Base-by-base conservation (phyloP, 2,329 filamentous ascomycete genomes). In the Apiospora saccharicola region DNA sequence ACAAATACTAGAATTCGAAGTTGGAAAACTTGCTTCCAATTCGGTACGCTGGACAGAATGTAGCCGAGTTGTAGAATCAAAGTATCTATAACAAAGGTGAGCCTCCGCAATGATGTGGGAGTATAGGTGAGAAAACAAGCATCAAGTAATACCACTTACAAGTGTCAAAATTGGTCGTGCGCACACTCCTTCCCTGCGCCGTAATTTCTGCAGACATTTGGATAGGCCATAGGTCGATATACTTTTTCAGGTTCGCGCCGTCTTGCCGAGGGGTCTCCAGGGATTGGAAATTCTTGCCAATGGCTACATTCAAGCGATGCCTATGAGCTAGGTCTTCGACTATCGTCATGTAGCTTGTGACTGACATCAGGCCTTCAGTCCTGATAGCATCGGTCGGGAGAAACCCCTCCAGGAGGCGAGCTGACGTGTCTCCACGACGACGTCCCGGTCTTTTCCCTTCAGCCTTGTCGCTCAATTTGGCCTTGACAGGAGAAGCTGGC, bases 161-260 rank as follows among this genome's bases (percentile, higher is more conserved):
- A 0, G 94, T 97, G 80, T 97, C 94, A 80, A 97, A 97, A 76
- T 97, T 97, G 0, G 93, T 96, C 0, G 94, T 97, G 71, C 96
- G 81, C 7, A 96, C 86, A 74, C 87, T 91, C 78, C 90, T 89
- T 0, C 87, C 88, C 75, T 92, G 90, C 0, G 92, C 86, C 0
- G 90, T 89, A 46, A 96, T 89, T 77, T 96, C 93, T 0, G 94
- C 94, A 7, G 94, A 96, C 94, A 97, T 97, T 76, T 97, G 95
- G 70, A 97, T 96, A 0, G 94, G 94, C 94, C 94, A 97, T 5
- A 97, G 84, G 78, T 97, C 94, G 74, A 97, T 94, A 78, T 92
- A 96, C 77, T 91, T 93, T 79, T 96, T 96, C 4, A 84, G 85
- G 70, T 91, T 90, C 24, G 80, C 78, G 4, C 86, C 87, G 51